phyloP scores from a whole-genome alignment of 179 eudicot species.

The Beta lomatogona region DNA sequence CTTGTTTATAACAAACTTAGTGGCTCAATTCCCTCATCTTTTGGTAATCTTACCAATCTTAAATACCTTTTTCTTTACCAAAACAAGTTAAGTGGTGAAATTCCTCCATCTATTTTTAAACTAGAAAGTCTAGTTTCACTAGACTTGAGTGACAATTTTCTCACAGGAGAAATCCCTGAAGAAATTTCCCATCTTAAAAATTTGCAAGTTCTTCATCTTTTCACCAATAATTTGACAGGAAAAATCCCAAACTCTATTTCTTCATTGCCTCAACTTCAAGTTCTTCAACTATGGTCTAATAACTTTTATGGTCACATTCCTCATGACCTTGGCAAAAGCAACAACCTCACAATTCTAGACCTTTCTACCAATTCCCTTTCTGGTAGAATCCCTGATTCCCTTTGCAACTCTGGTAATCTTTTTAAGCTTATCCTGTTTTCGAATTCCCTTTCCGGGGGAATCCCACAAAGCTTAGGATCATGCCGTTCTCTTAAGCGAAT shows the following conservation, averaged over 20 bases:
- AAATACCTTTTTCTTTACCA: slow-evolving; percentile 63
- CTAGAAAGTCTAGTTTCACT: slow-evolving; percentile 53
- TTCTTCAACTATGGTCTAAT: slow-evolving; percentile 88
- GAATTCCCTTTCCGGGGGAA: slow-evolving; percentile 58
- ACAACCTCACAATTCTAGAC: slow-evolving; percentile 76
- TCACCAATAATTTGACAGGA: slow-evolving; percentile 75
- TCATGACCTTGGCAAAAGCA: slow-evolving; percentile 57
- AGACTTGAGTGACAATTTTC: slow-evolving; percentile 75
- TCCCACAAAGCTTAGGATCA: slow-evolving; percentile 55
- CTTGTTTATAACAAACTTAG: slow-evolving; percentile 72
- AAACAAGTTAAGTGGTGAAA: slow-evolving; percentile 66
- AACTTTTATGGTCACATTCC: slow-evolving; percentile 70
- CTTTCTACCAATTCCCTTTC: slow-evolving; percentile 80
- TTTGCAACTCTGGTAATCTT: slow-evolving; percentile 62
- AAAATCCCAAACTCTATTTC: slow-evolving; percentile 60
- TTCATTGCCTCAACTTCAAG: slow-evolving; percentile 61
- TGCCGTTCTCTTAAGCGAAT: slow-evolving; percentile 64
- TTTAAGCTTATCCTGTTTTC: slow-evolving; percentile 84
- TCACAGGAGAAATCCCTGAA: slow-evolving; percentile 72
- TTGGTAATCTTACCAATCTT: slow-evolving; percentile 75
- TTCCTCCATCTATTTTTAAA: slow-evolving; percentile 57
- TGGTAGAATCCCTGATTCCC: slow-evolving; percentile 64
- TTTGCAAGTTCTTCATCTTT: slow-evolving; percentile 73
- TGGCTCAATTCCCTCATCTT: slow-evolving; percentile 64
- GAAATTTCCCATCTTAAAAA: slow-evolving; percentile 39